A percentile compares a stretch with the other conserved stretches of the same genome.
These are phyloP conservation scores for Fagopyrum esculentum DNA, from an alignment of 148 eudicot genomes.

Conservation along the genomic window DNA sequence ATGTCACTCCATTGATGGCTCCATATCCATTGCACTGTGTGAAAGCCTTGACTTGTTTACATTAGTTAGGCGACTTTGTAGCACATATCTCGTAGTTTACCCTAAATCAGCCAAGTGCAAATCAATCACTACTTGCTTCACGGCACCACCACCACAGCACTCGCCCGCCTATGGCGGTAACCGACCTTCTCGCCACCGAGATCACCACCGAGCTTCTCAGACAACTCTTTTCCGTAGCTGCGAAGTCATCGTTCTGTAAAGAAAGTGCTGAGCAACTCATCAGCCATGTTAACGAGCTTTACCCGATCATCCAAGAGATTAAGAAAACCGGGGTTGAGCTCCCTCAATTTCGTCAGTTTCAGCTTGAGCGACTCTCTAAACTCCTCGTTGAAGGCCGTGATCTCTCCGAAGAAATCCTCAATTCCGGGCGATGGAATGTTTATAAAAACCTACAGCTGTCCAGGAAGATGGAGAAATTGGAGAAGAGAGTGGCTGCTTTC, in stretches of 20 bases:
- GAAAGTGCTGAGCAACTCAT: conserved; percentile 53
- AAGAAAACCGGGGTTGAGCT: conserved; percentile 70
- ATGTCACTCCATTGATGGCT: not conserved
- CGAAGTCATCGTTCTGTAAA: conserved; percentile 31
- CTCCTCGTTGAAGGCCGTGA: conserved; percentile 40
- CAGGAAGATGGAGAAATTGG: conserved; percentile 76
- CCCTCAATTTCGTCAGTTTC: conserved; percentile 51
- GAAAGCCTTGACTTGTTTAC: conserved; percentile 6
- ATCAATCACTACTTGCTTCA: conserved; percentile 2
- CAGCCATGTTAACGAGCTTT: conserved; percentile 34
- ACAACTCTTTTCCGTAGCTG: not conserved
- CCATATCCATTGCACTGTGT: not conserved
- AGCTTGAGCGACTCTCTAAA: conserved; percentile 56
- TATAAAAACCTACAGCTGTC: conserved; percentile 55
- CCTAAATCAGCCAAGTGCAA: not conserved
- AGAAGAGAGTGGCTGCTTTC: conserved; percentile 45
- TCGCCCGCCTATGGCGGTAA: conserved; percentile 42
- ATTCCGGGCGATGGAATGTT: conserved; percentile 61
- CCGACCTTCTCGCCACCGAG: conserved; percentile 77
- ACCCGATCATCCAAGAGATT: conserved; percentile 70
- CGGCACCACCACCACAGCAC: not conserved
- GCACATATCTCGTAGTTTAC: not conserved
- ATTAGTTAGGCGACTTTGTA: not conserved
- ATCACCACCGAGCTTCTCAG: conserved; percentile 44
- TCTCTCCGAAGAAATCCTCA: conserved; percentile 45